Conservation (phyloP, 495 filamentous ascomycete species). For the Neurospora sp. region DNA sequence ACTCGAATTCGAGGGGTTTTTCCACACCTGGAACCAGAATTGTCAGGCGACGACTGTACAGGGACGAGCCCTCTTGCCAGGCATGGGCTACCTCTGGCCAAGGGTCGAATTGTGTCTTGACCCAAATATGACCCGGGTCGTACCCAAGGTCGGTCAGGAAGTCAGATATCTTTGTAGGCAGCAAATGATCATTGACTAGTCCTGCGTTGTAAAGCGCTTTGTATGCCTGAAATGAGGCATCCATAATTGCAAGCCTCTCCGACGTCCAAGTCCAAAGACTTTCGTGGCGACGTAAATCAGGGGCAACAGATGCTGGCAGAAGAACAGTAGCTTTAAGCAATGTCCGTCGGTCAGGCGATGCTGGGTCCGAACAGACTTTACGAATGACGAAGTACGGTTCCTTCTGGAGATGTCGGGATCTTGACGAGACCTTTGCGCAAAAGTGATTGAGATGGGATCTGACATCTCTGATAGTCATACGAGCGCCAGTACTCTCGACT, state of each 20-base stretch:
- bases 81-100: conserved; percentile 51
- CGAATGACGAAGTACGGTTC: conserved; percentile 38
- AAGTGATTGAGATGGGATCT: conserved; percentile 75
- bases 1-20: conserved; percentile 28
- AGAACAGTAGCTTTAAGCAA: conserved; percentile 48
- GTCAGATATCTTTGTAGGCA: conserved; percentile 45
- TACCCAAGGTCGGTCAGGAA: conserved; percentile 31
- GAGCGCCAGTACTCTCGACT: conserved; percentile 51
- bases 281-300: conserved; percentile 44
- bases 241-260: conserved; percentile 67
- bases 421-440: conserved; percentile 51
- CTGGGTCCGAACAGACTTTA: background rate
- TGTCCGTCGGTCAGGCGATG: background rate
- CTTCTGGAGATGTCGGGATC: conserved; percentile 9
- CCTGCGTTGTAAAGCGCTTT: conserved; percentile 56
- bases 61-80: conserved; percentile 31
- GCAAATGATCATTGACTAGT: conserved; percentile 68
- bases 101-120: conserved; percentile 51
- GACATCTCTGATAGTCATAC: conserved; percentile 62
- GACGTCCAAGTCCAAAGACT: conserved; percentile 53
- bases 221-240: conserved; percentile 81
- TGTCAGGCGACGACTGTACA: conserved; percentile 22
- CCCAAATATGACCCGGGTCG: conserved; percentile 38
- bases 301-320: conserved; percentile 62
- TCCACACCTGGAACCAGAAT: conserved; percentile 22